Base-by-base conservation (phyloP, 2,329 filamentous ascomycete species). In the Trichoderma sp. region DNA sequence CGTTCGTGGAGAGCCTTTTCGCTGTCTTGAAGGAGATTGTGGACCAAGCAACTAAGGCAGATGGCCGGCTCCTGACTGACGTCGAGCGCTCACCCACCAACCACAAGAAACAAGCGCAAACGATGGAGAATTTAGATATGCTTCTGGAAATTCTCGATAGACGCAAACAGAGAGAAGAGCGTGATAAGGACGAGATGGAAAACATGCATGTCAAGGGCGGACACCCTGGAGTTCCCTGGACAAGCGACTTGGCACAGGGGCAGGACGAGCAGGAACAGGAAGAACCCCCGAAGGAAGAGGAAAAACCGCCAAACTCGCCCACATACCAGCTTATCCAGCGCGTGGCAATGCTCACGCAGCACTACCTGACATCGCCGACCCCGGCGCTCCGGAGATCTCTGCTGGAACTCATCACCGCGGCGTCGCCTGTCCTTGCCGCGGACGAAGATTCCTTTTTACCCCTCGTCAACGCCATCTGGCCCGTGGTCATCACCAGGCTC, bases 391-490 rank as follows among this genome's bases (percentile, higher is more conserved):
- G 94, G 48, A 88, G 88, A 34, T 92, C 90, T 0, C 84, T 99
- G 4, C 86, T 99, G 10, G 86, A 88, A 17, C 87, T 98, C 6
- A 86, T 98, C 13, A 82, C 85, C 29, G 92, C 89, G 0, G 90
- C 93, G 3, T 86, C 90, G 5, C 87, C 90, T 1, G 85, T 91
- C 1, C 86, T 99, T 3, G 87, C 90, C 0, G 84, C 83, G 4
- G 89, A 97, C 71, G 91, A 97, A 75, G 89, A 94, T 70, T 87
- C 89, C 0, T 97, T 97, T 76, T 80, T 99, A 2, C 95, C 95
- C 0, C 84, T 98, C 0, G 89, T 98, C 72, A 95, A 98, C 78
- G 90, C 91, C 3, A 83, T 98, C 8, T 99, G 94, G 94, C 93
- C 94, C 0, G 90, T 96, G 7, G 81, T 97, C 5, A 81, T 90